Percentiles rank a stretch among this genome's conserved stretches.
These are phyloP conservation scores for Pseudozyma sp. DNA, from an alignment of 1,284 basidiomycete species.

Conservation along the genomic window DNA sequence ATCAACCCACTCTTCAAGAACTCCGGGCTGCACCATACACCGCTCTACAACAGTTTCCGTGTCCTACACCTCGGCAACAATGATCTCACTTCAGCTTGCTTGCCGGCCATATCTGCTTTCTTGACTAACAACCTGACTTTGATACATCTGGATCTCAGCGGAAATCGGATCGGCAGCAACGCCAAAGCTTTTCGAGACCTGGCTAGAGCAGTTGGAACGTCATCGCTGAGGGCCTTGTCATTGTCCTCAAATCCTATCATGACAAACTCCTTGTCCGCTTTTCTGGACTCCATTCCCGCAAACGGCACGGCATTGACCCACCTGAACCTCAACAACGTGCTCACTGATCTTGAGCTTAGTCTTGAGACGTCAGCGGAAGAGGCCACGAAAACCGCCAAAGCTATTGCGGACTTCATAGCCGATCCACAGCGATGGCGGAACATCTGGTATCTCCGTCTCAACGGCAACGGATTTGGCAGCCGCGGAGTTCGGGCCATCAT, in stretches of 20 bases:
- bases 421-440: slow-evolving; percentile 29
- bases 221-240: slow-evolving; percentile 9
- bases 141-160: slow-evolving; percentile 12
- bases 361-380: neutral
- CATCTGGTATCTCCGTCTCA: slow-evolving; percentile 9
- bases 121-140: slow-evolving; percentile 18
- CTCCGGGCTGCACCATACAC: neutral
- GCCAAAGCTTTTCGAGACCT: neutral
- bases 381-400: slow-evolving; percentile 8
- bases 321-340: slow-evolving; percentile 18
- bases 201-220: slow-evolving; percentile 14
- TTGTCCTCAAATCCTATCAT: slow-evolving; percentile 30
- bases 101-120: slow-evolving; percentile 18
- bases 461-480: slow-evolving; percentile 29
- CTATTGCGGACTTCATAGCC: slow-evolving; percentile 21
- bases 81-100: slow-evolving; percentile 15
- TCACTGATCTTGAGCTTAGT: too few species aligned
- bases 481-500: slow-evolving; percentile 22
- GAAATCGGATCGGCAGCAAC: slow-evolving; percentile 17
- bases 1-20: neutral
- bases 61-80: slow-evolving; percentile 19
- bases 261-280: slow-evolving; percentile 13
- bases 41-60: slow-evolving; percentile 3
- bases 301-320: slow-evolving; percentile 18
- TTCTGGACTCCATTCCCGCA: slow-evolving; percentile 32